phyloP scores from a whole-genome alignment of 1,284 basidiomycete genomes.

The Ustilago sp. region DNA sequence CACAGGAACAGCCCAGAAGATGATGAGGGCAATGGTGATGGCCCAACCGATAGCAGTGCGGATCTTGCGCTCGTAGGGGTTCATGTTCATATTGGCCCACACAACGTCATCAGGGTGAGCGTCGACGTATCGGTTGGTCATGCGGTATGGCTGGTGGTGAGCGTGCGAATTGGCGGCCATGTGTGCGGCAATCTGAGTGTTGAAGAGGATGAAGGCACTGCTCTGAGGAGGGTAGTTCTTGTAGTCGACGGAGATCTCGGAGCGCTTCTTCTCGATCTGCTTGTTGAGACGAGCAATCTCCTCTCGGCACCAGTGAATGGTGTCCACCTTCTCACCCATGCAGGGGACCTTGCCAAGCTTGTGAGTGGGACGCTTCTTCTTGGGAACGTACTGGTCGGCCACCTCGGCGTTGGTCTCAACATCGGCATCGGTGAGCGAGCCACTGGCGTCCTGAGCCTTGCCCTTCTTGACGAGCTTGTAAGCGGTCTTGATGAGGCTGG shows the following conservation, averaged over 20 bases:
- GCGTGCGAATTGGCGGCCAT: constrained; percentile 52
- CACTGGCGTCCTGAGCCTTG: constrained; percentile 60
- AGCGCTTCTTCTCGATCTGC: constrained; percentile 73
- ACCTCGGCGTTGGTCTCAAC: constrained; percentile 56
- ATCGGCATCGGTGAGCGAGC: constrained; percentile 42
- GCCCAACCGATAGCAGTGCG: constrained; percentile 72
- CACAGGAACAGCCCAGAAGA: constrained; percentile 74
- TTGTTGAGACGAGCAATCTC: constrained; percentile 74
- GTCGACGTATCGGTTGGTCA: constrained; percentile 59
- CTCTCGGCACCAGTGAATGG: constrained; percentile 83
- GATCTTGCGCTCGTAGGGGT: constrained; percentile 86
- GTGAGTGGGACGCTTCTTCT: constrained; percentile 78
- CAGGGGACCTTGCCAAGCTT: constrained; percentile 77
- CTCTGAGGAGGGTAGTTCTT: constrained; percentile 74
- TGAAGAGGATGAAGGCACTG: constrained; percentile 86
- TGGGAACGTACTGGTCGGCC: constrained; percentile 61
- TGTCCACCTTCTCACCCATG: constrained; percentile 81
- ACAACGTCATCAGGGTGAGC: constrained; percentile 77
- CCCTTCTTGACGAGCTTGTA: constrained; percentile 74
- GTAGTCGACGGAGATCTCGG: constrained; percentile 75
- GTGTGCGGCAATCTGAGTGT: constrained; percentile 81
- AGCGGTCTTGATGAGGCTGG: constrained; percentile 79
- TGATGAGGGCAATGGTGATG: constrained; percentile 75
- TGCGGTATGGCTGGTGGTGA: constrained; percentile 64
- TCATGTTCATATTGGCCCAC: constrained; percentile 87